These are phyloP conservation scores for Pythium rishiriense DNA, from an alignment of 352 stramenopile species.

Conservation along the genomic window DNA sequence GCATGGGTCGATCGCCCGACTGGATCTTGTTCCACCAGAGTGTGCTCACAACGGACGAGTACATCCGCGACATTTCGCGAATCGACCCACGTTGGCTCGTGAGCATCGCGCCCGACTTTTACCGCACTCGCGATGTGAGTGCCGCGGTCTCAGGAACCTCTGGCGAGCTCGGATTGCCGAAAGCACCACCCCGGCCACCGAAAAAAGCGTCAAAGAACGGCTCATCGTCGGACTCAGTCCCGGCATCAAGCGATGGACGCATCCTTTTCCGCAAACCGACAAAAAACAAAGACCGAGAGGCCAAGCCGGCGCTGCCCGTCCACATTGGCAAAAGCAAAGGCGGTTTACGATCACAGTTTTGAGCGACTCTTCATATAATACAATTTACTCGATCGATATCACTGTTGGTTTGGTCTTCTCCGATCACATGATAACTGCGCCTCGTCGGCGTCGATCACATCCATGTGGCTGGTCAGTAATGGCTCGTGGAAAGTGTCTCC, in stretches of 20 bases:
- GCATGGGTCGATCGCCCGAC: conserved; percentile 89
- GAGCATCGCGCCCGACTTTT: conserved; percentile 68
- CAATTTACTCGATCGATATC: neutral
- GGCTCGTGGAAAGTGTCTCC: conserved; percentile 15
- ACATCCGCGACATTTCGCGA: conserved; percentile 68
- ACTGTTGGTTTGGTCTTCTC: neutral
- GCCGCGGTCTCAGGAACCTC: conserved; percentile 64
- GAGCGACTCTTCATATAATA: conserved; percentile 18
- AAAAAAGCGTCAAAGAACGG: conserved; percentile 24
- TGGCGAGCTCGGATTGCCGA: conserved; percentile 61
- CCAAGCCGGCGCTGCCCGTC: conserved; percentile 57
- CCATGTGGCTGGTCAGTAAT: conserved; percentile 1
- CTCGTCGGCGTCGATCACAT: neutral
- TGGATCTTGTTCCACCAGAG: conserved; percentile 99
- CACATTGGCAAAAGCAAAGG: conserved; percentile 86
- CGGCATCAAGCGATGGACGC: conserved; percentile 41
- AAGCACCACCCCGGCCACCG: conserved; percentile 19
- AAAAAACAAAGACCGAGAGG: conserved; percentile 27
- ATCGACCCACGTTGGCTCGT: conserved; percentile 82
- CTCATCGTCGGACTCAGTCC: neutral
- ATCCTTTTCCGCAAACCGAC: conserved; percentile 77
- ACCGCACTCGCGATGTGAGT: conserved; percentile 71
- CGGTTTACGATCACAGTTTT: conserved; percentile 77
- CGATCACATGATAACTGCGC: neutral
- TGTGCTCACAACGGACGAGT: conserved; percentile 97